Conservation (phyloP, 2,329 filamentous ascomycete genomes). For the Coniella lustricola region DNA sequence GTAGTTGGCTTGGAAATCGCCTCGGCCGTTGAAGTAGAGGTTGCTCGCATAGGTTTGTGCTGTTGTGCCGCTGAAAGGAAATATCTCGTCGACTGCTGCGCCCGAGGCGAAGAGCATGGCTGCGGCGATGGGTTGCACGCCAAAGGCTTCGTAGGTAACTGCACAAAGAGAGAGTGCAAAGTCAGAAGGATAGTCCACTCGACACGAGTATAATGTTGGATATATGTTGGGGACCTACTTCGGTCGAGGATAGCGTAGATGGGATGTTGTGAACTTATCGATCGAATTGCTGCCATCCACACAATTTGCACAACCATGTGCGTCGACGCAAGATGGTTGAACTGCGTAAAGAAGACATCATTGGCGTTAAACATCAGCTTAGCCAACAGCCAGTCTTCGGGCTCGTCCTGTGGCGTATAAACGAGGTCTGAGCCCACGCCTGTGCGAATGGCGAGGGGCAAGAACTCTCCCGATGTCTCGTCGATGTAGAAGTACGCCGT, state of each 20-base stretch:
- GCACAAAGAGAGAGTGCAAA: slow-evolving; percentile 3
- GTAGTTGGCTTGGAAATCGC: slow-evolving; percentile 32
- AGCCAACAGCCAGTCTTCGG: slow-evolving; percentile 42
- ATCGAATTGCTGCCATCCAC: slow-evolving; percentile 38
- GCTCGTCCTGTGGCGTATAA: slow-evolving; percentile 38
- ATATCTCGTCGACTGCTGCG: slow-evolving; percentile 26
- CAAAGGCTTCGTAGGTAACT: slow-evolving; percentile 27
- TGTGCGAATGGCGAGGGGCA: slow-evolving; percentile 42
- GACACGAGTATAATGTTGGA: background rate
- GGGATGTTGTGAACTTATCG: slow-evolving; percentile 38
- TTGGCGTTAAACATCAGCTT: slow-evolving; percentile 44
- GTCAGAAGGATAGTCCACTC: background rate
- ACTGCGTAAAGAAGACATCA: slow-evolving; percentile 38
- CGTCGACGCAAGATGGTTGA: slow-evolving; percentile 35
- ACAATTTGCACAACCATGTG: slow-evolving; percentile 37
- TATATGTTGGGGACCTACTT: slow-evolving; percentile 26
- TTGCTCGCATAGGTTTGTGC: slow-evolving; percentile 24
- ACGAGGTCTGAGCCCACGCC: slow-evolving; percentile 33
- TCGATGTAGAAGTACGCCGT: slow-evolving; percentile 41
- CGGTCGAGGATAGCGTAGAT: slow-evolving; percentile 32
- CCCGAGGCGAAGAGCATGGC: slow-evolving; percentile 23
- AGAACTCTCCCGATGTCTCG: slow-evolving; percentile 31
- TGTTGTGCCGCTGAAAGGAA: slow-evolving; percentile 23
- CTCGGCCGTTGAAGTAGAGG: slow-evolving; percentile 24
- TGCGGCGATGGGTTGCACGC: slow-evolving; percentile 23